Evolutionary conservation across 768 basidiomycete species (phyloP), one percentile per base, ranked within the genome.

Genomic region (Albatrellus ellisii): DNA sequence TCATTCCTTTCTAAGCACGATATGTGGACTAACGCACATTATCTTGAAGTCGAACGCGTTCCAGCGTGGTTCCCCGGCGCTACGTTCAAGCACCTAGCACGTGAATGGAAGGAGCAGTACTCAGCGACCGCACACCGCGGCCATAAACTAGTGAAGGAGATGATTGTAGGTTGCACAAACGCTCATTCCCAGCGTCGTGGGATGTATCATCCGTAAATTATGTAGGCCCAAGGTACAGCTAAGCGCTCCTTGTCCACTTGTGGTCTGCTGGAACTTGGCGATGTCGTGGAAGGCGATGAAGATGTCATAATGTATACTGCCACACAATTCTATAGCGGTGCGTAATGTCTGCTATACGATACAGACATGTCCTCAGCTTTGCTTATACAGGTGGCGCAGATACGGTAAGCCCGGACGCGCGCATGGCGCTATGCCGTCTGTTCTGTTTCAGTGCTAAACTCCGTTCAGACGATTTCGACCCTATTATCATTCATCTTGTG

Each of bases 61-160:
- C 56, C 56, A 10, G 28, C 43, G 2, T 58, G 56, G 56, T 42
- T 58, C 26, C 56, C 56, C 3, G 54, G 56, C 4, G 55, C 56
- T 0, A 31, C 39, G 3, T 58, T 58, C 47, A 46, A 55, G 43
- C 35, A 31, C 14, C 25, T 38, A 6, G 55, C 54, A 20, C 18
- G 22, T 2, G 38, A 28, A 2, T 32, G 12, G 15, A 32, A 34
- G 27, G 45, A 18, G 36, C 29, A 33, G 11, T 25, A 21, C 10
- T 14, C 29, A 14, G 40, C 38, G 21, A 33, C 25, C 2, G 48
- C 42, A 9, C 29, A 43, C 4, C 14, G 8, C 18, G 42, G 42
- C 12, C 31, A 40, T 21, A 27, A 31, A n/a, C 40, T 26, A 21
- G 33, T 35, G 11, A 38, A 39, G 8, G n/a, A 39, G 20, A 34